Evolutionary conservation across 495 filamentous ascomycete species (phyloP).

Genomic region (Talaromyces proteolyticus): DNA sequence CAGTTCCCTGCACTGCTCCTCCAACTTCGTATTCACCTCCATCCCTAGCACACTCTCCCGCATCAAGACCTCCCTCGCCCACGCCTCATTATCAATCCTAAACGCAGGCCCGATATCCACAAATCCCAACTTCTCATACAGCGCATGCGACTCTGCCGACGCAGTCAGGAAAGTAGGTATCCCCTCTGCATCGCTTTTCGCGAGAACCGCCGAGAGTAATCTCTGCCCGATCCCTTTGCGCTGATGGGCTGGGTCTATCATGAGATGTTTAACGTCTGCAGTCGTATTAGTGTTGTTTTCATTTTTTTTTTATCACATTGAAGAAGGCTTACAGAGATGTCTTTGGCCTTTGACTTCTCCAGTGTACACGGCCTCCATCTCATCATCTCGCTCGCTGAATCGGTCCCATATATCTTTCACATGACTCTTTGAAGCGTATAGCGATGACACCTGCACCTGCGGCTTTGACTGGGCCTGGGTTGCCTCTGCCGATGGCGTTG

Average conservation of each 20-base stretch:
- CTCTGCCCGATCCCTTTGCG: not conserved
- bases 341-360: not conserved
- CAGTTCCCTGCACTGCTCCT: not conserved
- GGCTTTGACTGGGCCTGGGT: not conserved
- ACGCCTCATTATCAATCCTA: conserved; percentile 1
- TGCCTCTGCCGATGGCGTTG: not conserved
- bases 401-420: not conserved
- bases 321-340: not conserved
- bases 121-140: not conserved
- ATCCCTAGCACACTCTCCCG: not conserved
- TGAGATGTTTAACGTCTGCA: conserved; percentile 19
- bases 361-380: conserved; percentile 1
- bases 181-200: conserved; percentile 1
- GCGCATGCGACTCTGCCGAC: not conserved
- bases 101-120: conserved; percentile 1
- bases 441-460: not conserved
- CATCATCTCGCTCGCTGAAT: conserved; percentile 1
- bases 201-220: conserved; percentile 1
- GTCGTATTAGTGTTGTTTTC: not conserved
- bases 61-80: not conserved
- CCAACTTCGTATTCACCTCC: not conserved
- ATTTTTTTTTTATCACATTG: too few species aligned
- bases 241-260: conserved; percentile 11
- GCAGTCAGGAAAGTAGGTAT: not conserved
- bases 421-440: not conserved